Conservation (phyloP, 768 basidiomycete species). For the Leccinum incarnatum region DNA sequence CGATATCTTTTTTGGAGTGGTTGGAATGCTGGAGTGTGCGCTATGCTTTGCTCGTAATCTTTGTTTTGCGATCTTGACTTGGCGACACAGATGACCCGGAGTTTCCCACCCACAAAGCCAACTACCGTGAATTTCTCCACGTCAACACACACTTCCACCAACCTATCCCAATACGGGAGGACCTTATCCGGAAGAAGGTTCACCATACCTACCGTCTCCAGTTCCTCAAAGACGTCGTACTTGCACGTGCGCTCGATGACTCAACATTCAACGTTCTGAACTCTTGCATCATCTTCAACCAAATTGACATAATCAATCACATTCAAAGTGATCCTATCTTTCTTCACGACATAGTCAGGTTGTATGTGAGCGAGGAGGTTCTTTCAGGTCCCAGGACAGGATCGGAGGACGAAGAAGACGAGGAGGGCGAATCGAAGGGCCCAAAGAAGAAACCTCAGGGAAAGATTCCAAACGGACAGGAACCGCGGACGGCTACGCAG, state of each 20-base stretch:
- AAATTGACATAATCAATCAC: constrained; percentile 94
- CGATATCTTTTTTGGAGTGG: constrained; percentile 86
- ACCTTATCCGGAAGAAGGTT: constrained; percentile 76
- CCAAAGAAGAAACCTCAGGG: constrained; percentile 41
- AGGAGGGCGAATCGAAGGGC: constrained; percentile 25
- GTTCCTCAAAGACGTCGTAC: constrained; percentile 97
- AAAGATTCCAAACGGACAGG: constrained; percentile 33
- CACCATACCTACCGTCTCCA: constrained; percentile 97
- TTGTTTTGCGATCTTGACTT: constrained; percentile 12
- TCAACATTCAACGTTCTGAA: constrained; percentile 96
- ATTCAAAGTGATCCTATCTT: constrained; percentile 77
- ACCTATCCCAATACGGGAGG: constrained; percentile 80
- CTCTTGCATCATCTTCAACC: constrained; percentile 97
- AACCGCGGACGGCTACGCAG: constrained; percentile 18
- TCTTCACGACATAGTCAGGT: constrained; percentile 70
- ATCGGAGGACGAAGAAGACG: constrained; percentile 30
- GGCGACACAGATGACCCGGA: constrained; percentile 82
- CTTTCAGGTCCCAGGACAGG: constrained; percentile 40
- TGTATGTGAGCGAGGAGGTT: constrained; percentile 74
- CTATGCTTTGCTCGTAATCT: constrained; percentile 11
- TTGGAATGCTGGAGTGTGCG: constrained; percentile 97
- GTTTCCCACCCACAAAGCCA: constrained; percentile 94
- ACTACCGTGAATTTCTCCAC: constrained; percentile 91
- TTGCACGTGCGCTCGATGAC: constrained; percentile 92
- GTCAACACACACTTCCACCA: constrained; percentile 84